Base-by-base conservation (phyloP, 2,329 filamentous ascomycete species). In the Fusarium sterilihyphosum region DNA sequence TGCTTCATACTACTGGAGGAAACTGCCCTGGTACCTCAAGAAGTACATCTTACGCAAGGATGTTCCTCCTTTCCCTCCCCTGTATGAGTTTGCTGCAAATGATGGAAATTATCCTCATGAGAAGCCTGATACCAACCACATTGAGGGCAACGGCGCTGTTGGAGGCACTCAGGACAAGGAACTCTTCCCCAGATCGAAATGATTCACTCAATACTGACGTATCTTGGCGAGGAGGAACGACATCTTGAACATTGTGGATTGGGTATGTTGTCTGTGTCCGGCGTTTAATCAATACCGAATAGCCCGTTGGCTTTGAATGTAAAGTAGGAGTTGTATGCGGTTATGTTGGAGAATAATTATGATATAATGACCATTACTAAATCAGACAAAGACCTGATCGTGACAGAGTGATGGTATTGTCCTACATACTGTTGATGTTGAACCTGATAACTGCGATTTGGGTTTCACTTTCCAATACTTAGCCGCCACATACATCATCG, bases 1-100 rank as follows among this genome's bases (percentile, higher is more conserved):
- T 62, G 76, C 74, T 4, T 62, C 65, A 1, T 83, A 83, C 67
- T 81, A 83, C 61, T 18, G 69, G 8, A 67, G 65, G 24, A 82
- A 82, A 73, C 57, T 82, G 6, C 80, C 80, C 0, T 82, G 81
- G 79, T 82, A 81, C 35, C 31, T 76, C 44, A 80, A 79, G 43
- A 82, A 81, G 71, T 76, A 80, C 10, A 12, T 80, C 3, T 16
- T 81, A 3, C 71, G 78, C 17, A 61, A 70, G 22, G 80, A 82
- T 53, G 80, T 82, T 3, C 58, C 76, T 2, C 78, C 79, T 1
- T 80, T 82, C 46, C 78, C 80, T 13, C 77, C 78, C 4, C 73
- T 83, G 5, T 83, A 83, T 43, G 75, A 78, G 22, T 79, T 81
- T 54, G 74, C 76, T 8, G 75, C 52, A 1, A 75, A 75, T 16